Base-by-base conservation (phyloP, 2,329 filamentous ascomycete genomes). In the Cytospora chrysosperma region DNA sequence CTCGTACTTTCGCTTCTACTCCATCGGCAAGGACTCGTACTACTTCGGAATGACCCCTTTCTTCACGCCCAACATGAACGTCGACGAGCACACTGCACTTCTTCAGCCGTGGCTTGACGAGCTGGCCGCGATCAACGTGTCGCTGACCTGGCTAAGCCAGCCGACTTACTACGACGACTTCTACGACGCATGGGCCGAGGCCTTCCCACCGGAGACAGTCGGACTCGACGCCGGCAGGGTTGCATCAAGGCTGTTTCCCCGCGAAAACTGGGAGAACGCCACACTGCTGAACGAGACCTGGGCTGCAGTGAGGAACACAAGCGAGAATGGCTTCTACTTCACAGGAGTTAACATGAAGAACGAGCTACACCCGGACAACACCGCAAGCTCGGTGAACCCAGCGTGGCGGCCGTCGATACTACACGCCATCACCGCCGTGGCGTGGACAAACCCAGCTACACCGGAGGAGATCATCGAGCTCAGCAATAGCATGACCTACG, bases 391-490 rank as follows among this genome's bases (percentile, higher is more conserved):
- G 13, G 74, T 81, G 40, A 81, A 81, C 68, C 79, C 81, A 5
- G 81, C 80, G 0, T 84, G 81, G 81, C 75, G 82, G 49, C 72
- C 73, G 4, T 74, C 78, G 1, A 68, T 75, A 1, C 69, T 78
- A 69, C 77, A 75, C 67, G 69, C 76, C 1, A 71, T 78, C 32
- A 78, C 77, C 70, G 61, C 61, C 8, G 55, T 63, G 13, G 9
- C 49, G 1, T 63, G 61, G 61, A 52, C 43, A 12, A 49, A 59
- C 8, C 54, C 55, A 6, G 47, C 56, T 15, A 49, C 58, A 19
- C 17, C 58, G 37, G 37, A 61, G 51, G 37, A 55, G 15, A 61
- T 61, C 13, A 34, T 61, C 15, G 51, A 12, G 12, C 51, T 61
- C 3, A 54, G 50, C 37, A 30, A 55, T 17, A 55, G 65, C 67